These are phyloP conservation scores for Pseudevernia furfuracea DNA, from an alignment of 495 filamentous ascomycete genomes.

Conservation along the genomic window DNA sequence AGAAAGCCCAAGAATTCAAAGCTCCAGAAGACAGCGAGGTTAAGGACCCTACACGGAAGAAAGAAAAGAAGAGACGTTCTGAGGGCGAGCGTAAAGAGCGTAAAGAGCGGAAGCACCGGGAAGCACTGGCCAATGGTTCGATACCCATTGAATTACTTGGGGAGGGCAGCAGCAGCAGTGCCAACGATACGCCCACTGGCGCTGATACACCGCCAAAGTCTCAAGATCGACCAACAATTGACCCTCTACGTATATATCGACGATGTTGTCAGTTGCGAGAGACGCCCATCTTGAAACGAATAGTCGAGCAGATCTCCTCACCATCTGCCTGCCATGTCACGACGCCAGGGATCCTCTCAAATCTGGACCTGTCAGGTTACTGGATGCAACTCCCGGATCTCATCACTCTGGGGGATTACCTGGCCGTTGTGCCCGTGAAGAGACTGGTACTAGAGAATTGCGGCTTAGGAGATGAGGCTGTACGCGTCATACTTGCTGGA, in stretches of 20 bases:
- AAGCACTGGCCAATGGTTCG: constrained; percentile 73
- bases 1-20: constrained; percentile 17
- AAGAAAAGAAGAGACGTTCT: constrained; percentile 85
- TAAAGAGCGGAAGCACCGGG: constrained; percentile 70
- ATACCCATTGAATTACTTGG: constrained; percentile 69
- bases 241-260: constrained; percentile 86
- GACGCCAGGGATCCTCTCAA: constrained; percentile 63
- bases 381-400: constrained; percentile 75
- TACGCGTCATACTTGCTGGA: constrained; percentile 78
- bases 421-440: constrained; percentile 85
- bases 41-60: constrained; percentile 58
- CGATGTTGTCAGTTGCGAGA: constrained; percentile 91
- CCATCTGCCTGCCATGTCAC: constrained; percentile 51
- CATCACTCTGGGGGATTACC: constrained; percentile 81
- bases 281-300: constrained; percentile 77
- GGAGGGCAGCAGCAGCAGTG: constrained; percentile 46
- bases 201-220: constrained; percentile 39
- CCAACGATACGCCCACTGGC: constrained; percentile 35
- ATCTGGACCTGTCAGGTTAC: constrained; percentile 76
- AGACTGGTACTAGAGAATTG: constrained; percentile 81
- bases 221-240: constrained; percentile 72
- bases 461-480: constrained; percentile 73
- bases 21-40: constrained; percentile 32
- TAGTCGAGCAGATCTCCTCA: constrained; percentile 77
- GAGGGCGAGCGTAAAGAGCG: constrained; percentile 81